A percentile compares a stretch with the other conserved stretches of the same genome.
Conservation (phyloP, 148 eudicot genomes). For the Camellia granthamiana region DNA sequence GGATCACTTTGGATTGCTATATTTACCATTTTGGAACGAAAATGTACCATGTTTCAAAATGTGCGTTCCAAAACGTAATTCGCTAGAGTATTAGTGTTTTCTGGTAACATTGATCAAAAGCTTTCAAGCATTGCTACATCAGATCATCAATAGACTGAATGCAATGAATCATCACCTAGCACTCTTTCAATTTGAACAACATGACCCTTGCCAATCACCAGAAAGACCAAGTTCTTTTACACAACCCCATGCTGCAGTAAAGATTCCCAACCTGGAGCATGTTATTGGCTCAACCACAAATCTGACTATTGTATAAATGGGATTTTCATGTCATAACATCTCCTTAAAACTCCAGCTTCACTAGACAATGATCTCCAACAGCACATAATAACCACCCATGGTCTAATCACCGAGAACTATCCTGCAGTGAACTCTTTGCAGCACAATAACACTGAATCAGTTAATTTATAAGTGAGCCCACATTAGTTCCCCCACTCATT, state of each 20-base stretch:
- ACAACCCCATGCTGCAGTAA: background rate
- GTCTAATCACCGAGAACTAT: background rate
- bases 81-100: no score
- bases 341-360: background rate
- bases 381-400: background rate
- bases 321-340: no score
- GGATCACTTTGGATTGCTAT: no score
- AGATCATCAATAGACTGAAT: background rate
- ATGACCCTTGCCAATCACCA: background rate
- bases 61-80: no score
- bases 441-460: background rate
- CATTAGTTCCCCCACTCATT: conserved; percentile 11
- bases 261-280: background rate
- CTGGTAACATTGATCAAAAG: no score
- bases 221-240: background rate
- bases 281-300: background rate
- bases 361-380: background rate
- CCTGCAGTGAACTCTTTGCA: background rate
- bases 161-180: background rate
- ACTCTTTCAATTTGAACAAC: background rate
- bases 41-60: no score
- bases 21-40: no score
- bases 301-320: background rate
- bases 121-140: background rate
- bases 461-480: background rate